Evolutionary conservation across 2,329 filamentous ascomycete genomes (phyloP).

Genomic region (Colletotrichum plurivorum): DNA sequence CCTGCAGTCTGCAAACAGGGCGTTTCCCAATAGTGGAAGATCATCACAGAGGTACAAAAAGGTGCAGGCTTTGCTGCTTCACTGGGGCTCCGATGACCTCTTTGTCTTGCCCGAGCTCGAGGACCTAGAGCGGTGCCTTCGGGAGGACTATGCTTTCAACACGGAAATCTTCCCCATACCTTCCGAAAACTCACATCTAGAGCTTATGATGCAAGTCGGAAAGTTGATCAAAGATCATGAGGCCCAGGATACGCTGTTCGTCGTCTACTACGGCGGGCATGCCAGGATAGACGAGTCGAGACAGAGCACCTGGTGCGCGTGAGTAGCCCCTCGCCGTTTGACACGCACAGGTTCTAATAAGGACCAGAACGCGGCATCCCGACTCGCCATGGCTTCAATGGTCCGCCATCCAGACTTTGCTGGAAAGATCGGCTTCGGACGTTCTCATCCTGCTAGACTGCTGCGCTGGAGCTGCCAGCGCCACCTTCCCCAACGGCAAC

Average conservation of each 20-base stretch:
- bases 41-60: constrained; percentile 68
- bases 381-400: constrained; percentile 72
- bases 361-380: constrained; percentile 60
- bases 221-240: constrained; percentile 71
- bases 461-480: constrained; percentile 72
- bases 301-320: constrained; percentile 74
- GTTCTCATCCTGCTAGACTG: constrained; percentile 72
- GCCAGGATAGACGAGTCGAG: constrained; percentile 72
- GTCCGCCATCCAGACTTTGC: constrained; percentile 72
- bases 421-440: constrained; percentile 71
- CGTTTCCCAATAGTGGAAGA: constrained; percentile 69
- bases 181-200: constrained; percentile 70
- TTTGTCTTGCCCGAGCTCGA: constrained; percentile 72
- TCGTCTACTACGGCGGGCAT: constrained; percentile 73
- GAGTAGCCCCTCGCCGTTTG: constrained; percentile 47
- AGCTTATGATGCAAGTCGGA: constrained; percentile 70
- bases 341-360: constrained; percentile 1
- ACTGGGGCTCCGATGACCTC: constrained; percentile 71
- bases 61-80: constrained; percentile 67
- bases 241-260: constrained; percentile 67
- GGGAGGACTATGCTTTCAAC: constrained; percentile 68
- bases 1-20: constrained; percentile 64
- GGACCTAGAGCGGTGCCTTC: constrained; percentile 68
- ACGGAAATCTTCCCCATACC: constrained; percentile 72
- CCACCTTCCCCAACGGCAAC: constrained; percentile 70